These are phyloP conservation scores for Ustilago sp. DNA, from an alignment of 1,284 basidiomycete species.

Conservation along the genomic window DNA sequence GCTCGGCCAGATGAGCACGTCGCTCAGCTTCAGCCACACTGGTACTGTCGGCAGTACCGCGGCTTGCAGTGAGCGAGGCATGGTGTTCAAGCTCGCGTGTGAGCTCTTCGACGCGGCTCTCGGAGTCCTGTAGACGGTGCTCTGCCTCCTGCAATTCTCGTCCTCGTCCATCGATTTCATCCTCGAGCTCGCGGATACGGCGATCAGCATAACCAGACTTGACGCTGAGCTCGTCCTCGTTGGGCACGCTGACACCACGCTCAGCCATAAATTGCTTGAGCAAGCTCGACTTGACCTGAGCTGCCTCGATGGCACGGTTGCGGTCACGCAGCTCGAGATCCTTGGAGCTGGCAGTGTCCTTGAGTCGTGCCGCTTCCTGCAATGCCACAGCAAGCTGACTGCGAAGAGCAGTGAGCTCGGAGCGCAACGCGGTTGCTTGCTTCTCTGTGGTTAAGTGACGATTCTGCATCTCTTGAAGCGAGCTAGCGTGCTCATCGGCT, in stretches of 20 bases:
- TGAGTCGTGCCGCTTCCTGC: conserved; percentile 79
- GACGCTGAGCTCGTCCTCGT: conserved; percentile 64
- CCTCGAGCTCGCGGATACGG: conserved; percentile 62
- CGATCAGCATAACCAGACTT: conserved; percentile 60
- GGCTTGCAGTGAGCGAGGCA: conserved; percentile 72
- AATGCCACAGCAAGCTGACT: conserved; percentile 80
- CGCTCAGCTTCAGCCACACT: conserved; percentile 83
- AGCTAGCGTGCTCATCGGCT: conserved; percentile 68
- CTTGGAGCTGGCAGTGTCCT: conserved; percentile 66
- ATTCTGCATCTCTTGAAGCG: conserved; percentile 79
- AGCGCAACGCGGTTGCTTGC: conserved; percentile 78
- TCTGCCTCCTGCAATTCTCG: conserved; percentile 60
- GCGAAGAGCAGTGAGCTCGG: conserved; percentile 82
- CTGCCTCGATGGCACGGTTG: conserved; percentile 78
- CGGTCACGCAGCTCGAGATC: conserved; percentile 80
- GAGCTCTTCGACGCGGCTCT: conserved; percentile 63
- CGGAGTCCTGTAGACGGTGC: conserved; percentile 64
- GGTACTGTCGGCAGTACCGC: conserved; percentile 77
- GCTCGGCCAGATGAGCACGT: conserved; percentile 66
- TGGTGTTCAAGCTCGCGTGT: conserved; percentile 60
- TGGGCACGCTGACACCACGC: conserved; percentile 71
- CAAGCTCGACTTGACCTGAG: conserved; percentile 81
- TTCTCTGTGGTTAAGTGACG: conserved; percentile 77
- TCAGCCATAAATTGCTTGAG: conserved; percentile 89
- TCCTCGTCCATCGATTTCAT: conserved; percentile 62